Percentiles rank a stretch among this genome's conserved stretches.
phyloP scores from a whole-genome alignment of 768 basidiomycete genomes.

The Macrolepiota fuliginosa region DNA sequence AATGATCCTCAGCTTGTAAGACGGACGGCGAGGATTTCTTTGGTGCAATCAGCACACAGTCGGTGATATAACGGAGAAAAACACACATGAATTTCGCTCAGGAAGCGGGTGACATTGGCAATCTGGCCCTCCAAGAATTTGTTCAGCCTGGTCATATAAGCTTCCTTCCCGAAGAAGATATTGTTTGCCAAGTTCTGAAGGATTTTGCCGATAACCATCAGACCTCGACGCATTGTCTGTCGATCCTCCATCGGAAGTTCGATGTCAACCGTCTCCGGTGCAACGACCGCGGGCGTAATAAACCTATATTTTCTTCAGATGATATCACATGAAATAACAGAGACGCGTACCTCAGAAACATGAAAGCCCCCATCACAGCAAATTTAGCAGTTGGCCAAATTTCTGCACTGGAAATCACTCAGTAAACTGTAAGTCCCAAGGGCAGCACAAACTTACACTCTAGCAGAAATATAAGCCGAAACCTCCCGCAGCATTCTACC shows the following conservation, averaged over 20 bases:
- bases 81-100: constrained; percentile 72
- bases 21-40: constrained; percentile 35
- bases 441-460: constrained; percentile 55
- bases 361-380: constrained; percentile 84
- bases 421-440: neutral
- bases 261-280: constrained; percentile 83
- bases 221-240: constrained; percentile 62
- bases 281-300: constrained; percentile 87
- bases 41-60: neutral
- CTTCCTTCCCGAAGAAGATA: constrained; percentile 89
- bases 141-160: constrained; percentile 80
- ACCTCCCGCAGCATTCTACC: constrained; percentile 83
- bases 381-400: constrained; percentile 81
- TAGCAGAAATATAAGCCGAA: constrained; percentile 74
- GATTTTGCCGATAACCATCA: constrained; percentile 87
- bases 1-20: constrained; percentile 67
- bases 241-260: constrained; percentile 63
- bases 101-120: constrained; percentile 68
- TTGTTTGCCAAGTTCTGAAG: constrained; percentile 95
- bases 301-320: constrained; percentile 51
- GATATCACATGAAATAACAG: neutral
- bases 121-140: constrained; percentile 71
- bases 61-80: neutral
- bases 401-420: constrained; percentile 37
- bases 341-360: constrained; percentile 70